phyloP scores from a whole-genome alignment of 257 asterid species.

The Rhazya stricta region DNA sequence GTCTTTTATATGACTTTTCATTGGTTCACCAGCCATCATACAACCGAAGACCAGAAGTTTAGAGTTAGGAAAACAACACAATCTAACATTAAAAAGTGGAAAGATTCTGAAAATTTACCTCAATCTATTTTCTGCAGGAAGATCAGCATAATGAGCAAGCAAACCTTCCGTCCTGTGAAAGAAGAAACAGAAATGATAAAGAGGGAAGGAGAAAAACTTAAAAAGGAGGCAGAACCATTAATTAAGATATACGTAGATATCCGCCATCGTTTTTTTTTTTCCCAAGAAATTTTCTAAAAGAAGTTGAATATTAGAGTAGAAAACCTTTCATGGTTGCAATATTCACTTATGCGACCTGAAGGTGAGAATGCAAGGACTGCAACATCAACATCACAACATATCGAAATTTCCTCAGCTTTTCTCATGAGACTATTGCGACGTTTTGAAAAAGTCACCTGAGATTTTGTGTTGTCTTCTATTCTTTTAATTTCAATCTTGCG shows the following conservation, averaged over 20 bases:
- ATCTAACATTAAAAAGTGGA: not conserved
- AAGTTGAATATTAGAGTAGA: not conserved
- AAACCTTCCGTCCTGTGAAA: conserved; percentile 47
- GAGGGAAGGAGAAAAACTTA: not conserved
- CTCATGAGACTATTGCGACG: conserved; percentile 48
- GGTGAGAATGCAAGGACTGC: conserved; percentile 57
- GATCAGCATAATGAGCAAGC: conserved; percentile 34
- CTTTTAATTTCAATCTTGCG: conserved; percentile 49
- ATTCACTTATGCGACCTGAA: conserved; percentile 50
- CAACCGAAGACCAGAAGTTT: not conserved
- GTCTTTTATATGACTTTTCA: conserved; percentile 35
- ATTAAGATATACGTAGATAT: not conserved
- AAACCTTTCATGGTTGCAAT: conserved; percentile 31
- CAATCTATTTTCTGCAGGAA: conserved; percentile 42
- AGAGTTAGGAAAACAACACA: not conserved
- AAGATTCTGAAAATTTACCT: conserved; percentile 15
- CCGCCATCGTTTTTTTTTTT: not conserved
- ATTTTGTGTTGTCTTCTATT: conserved; percentile 41
- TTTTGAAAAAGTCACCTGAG: conserved; percentile 64
- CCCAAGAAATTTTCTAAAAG: not conserved
- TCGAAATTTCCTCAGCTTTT: conserved; percentile 40
- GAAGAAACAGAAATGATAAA: not conserved
- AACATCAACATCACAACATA: conserved; percentile 46
- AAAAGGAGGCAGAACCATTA: not conserved
- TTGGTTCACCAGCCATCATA: not conserved